Evolutionary conservation across 495 filamentous ascomycete species (phyloP).

Genomic region (Lasiosphaeriaceae sp.): DNA sequence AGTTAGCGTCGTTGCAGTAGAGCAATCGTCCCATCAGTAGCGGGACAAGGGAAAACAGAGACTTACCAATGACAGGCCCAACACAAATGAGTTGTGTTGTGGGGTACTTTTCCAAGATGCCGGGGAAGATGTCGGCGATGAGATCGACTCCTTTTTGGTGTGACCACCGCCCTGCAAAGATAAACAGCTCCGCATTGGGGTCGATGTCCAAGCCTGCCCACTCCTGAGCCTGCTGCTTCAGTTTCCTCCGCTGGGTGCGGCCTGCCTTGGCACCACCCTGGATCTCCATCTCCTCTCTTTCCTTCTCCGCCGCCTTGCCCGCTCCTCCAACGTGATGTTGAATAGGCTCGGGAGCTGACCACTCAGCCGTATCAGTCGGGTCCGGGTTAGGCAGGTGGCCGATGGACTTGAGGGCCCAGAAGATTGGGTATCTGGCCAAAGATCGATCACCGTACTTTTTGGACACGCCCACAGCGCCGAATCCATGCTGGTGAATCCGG

Average conservation of each 20-base stretch:
- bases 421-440: conserved; percentile 64
- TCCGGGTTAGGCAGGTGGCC: conserved; percentile 70
- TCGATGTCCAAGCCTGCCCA: conserved; percentile 65
- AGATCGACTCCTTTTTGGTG: conserved; percentile 76
- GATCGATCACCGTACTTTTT: conserved; percentile 71
- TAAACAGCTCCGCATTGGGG: conserved; percentile 64
- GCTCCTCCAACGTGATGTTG: neutral
- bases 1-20: neutral
- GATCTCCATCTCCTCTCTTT: conserved; percentile 50
- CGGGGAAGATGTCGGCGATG: conserved; percentile 69
- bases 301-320: conserved; percentile 15
- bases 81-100: conserved; percentile 65
- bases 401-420: conserved; percentile 68
- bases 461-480: conserved; percentile 68
- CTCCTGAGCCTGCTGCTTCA: conserved; percentile 66
- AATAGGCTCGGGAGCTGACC: conserved; percentile 42
- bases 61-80: conserved; percentile 56
- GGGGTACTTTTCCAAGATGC: conserved; percentile 57
- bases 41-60: neutral
- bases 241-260: conserved; percentile 34
- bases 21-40: neutral
- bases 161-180: conserved; percentile 74
- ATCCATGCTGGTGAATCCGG: conserved; percentile 66
- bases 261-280: conserved; percentile 45
- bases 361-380: conserved; percentile 65